Percentiles rank a stretch among this genome's conserved stretches.
Conservation (phyloP, 176 grass and related monocot species). For the Eragrostis curvula region DNA sequence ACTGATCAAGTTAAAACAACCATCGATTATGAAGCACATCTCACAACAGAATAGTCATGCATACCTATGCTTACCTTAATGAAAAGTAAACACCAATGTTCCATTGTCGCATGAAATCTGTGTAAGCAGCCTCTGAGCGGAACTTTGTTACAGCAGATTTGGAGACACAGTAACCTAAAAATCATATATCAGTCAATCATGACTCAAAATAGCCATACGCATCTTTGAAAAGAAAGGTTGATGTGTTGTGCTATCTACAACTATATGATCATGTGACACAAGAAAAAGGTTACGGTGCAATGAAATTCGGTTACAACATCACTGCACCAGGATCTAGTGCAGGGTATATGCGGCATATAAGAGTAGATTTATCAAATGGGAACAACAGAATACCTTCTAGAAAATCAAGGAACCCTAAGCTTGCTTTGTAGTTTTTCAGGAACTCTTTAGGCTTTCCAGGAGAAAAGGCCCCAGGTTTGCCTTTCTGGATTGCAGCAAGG, state of each 20-base stretch:
- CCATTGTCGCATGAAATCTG: constrained; percentile 88
- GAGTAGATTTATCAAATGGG: neutral
- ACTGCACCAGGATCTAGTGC: neutral
- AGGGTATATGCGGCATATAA: neutral
- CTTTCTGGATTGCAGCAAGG: constrained; percentile 78
- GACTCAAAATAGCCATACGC: neutral
- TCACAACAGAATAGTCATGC: neutral
- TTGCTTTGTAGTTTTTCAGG: constrained; percentile 92
- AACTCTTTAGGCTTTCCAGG: constrained; percentile 93
- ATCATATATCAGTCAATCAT: constrained; percentile 8
- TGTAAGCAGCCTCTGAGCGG: constrained; percentile 70
- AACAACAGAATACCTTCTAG: constrained; percentile 69
- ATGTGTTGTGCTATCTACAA: neutral
- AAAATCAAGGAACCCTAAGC: constrained; percentile 83
- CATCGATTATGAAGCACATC: constrained; percentile 51
- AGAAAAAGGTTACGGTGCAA: neutral
- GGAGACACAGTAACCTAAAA: constrained; percentile 72
- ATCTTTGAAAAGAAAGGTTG: neutral
- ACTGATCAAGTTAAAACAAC: constrained; percentile 43
- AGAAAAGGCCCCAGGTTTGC: constrained; percentile 86
- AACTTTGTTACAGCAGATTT: constrained; percentile 79
- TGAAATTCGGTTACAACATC: constrained; percentile 18
- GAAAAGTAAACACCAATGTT: constrained; percentile 98
- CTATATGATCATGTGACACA: neutral
- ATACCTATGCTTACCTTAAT: constrained; percentile 65